Conservation (phyloP, 768 basidiomycete species). For the Panus rudis region DNA sequence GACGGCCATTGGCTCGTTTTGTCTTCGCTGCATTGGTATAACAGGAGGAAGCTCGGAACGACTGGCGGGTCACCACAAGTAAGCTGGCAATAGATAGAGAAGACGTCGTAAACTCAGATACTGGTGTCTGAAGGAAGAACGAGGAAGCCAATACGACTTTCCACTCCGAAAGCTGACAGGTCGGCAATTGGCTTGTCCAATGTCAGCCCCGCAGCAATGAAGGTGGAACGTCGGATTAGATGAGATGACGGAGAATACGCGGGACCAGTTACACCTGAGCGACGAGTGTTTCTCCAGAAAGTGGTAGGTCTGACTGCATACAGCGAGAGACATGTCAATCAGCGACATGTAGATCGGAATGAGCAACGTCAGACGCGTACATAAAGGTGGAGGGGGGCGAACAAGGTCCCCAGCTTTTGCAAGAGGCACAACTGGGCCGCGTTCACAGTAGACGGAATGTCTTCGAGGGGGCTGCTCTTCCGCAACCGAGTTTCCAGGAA, state of each 20-base stretch:
- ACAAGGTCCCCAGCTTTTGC: too few relatives aligned
- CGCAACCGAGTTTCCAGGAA: too few relatives aligned
- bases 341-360: too few relatives aligned
- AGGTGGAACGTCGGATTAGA: slow-evolving; percentile 70
- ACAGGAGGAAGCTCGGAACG: neutral
- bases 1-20: neutral
- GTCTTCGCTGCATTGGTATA: neutral
- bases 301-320: slow-evolving; percentile 71
- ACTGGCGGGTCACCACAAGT: neutral
- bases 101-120: neutral
- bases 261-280: slow-evolving; percentile 63
- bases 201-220: slow-evolving; percentile 68
- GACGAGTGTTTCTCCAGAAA: slow-evolving; percentile 70
- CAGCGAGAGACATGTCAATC: too few relatives aligned
- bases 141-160: slow-evolving; percentile 22
- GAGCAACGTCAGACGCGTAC: too few relatives aligned
- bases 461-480: too few relatives aligned
- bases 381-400: too few relatives aligned
- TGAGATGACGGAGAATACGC: slow-evolving; percentile 70
- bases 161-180: slow-evolving; percentile 27
- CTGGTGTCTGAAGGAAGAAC: slow-evolving; percentile 13
- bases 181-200: slow-evolving; percentile 51
- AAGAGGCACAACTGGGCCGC: too few relatives aligned
- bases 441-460: too few relatives aligned
- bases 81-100: too few relatives aligned